These are phyloP conservation scores for Aspergillus unguis DNA, from an alignment of 2,329 filamentous ascomycete genomes.

Conservation along the genomic window DNA sequence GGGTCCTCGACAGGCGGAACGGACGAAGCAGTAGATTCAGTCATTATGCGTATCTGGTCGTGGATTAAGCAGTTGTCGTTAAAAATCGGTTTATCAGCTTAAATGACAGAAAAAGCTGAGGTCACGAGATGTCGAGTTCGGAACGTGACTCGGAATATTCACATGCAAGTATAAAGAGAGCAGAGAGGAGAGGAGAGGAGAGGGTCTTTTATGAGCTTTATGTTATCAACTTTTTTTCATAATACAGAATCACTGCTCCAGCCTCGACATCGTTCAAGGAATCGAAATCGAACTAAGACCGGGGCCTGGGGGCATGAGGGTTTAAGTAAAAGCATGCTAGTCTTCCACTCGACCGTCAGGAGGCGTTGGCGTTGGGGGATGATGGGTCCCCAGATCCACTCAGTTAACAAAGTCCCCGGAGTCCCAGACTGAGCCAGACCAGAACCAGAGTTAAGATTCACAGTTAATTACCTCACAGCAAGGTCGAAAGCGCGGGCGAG, in stretches of 20 bases:
- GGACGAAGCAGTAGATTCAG: conserved; percentile 20
- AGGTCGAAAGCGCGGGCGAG: conserved; percentile 16
- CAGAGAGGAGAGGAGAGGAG: conserved; percentile 24
- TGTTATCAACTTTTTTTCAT: conserved; percentile 11
- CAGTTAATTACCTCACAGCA: conserved; percentile 10
- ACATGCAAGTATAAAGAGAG: conserved; percentile 5
- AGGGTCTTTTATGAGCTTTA: conserved; percentile 11
- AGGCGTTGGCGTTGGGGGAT: conserved; percentile 22
- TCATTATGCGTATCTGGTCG: conserved; percentile 21
- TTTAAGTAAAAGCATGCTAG: conserved; percentile 26
- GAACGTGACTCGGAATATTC: conserved; percentile 3
- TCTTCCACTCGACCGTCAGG: conserved; percentile 12
- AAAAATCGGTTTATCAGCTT: not conserved
- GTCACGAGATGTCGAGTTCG: not conserved
- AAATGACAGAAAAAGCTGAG: not conserved
- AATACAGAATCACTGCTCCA: not conserved
- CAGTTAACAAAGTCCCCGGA: conserved; percentile 1
- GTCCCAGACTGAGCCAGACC: conserved; percentile 30
- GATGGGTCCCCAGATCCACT: conserved; percentile 24
- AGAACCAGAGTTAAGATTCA: conserved; percentile 13
- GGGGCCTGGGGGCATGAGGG: conserved; percentile 22
- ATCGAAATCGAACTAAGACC: conserved; percentile 21
- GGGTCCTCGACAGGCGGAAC: conserved; percentile 27
- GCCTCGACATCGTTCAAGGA: conserved; percentile 17
- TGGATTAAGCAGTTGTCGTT: not conserved